Evolutionary conservation across 345 rosid species (phyloP).

Genomic region (Arabis alpina): DNA sequence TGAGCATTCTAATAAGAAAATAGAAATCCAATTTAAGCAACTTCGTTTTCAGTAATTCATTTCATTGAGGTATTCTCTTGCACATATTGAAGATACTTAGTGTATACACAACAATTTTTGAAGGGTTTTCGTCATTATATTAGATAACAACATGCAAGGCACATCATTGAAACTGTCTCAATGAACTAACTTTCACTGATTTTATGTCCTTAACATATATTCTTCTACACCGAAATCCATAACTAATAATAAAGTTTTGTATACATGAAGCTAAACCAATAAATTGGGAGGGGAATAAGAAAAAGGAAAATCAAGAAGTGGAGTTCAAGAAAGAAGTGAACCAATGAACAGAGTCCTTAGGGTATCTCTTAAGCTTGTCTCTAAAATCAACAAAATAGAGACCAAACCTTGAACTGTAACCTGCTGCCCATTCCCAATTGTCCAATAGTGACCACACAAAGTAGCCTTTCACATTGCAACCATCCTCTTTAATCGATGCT

Average conservation of each 20-base stretch:
- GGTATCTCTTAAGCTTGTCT: conserved; percentile 85
- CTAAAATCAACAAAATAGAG: conserved; percentile 85
- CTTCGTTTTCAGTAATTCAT: too few relatives aligned
- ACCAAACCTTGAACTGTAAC: conserved; percentile 89
- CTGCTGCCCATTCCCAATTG: conserved; percentile 97
- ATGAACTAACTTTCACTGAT: too few relatives aligned
- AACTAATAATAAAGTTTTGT: background rate
- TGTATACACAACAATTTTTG: too few relatives aligned
- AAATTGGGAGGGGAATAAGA: background rate
- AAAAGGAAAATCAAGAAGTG: conserved; percentile 34
- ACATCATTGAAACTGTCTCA: too few relatives aligned
- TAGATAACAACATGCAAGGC: too few relatives aligned
- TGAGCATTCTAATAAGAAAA: too few relatives aligned
- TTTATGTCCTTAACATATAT: too few relatives aligned
- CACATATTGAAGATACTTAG: too few relatives aligned
- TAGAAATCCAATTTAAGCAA: too few relatives aligned
- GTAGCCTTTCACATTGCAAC: conserved; percentile 94
- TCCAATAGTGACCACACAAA: conserved; percentile 91
- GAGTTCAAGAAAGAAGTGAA: conserved; percentile 77
- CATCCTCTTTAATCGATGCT: conserved; percentile 88
- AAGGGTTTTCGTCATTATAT: too few relatives aligned
- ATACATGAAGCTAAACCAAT: background rate
- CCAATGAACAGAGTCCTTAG: conserved; percentile 89
- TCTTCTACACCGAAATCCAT: conserved; percentile 6
- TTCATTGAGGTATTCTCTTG: too few relatives aligned